A percentile compares a stretch with the other conserved stretches of the same genome.
Conservation (phyloP, 2,329 filamentous ascomycete species). For the Penicillium sclerotigenum region DNA sequence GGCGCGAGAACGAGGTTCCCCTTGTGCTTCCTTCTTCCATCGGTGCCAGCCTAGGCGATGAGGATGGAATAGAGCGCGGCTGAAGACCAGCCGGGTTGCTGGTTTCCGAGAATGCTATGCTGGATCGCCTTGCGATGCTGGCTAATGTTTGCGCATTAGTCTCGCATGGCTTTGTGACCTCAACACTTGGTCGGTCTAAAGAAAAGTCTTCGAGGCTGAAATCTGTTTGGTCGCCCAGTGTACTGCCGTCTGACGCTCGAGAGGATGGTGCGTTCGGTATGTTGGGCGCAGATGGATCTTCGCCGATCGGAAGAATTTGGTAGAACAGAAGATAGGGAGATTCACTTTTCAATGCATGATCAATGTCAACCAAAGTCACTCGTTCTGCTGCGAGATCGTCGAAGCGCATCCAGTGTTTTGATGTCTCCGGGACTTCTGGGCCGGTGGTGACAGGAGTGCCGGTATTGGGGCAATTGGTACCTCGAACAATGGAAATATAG, state of each 20-base stretch:
- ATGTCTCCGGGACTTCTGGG: slow-evolving; percentile 55
- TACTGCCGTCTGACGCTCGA: slow-evolving; percentile 24
- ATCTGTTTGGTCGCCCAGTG: slow-evolving; percentile 4
- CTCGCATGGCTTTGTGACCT: slow-evolving; percentile 34
- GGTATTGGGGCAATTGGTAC: slow-evolving; percentile 51
- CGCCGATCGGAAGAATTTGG: slow-evolving; percentile 83
- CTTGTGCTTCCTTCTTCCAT: slow-evolving; percentile 25
- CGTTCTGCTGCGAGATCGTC: slow-evolving; percentile 77
- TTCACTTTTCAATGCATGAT: slow-evolving; percentile 73
- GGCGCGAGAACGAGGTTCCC: slow-evolving; percentile 27
- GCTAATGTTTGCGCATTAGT: slow-evolving; percentile 15
- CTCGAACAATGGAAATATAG: slow-evolving; percentile 81
- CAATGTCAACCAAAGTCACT: slow-evolving; percentile 73
- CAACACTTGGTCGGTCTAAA: slow-evolving; percentile 38
- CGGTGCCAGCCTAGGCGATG: slow-evolving; percentile 25
- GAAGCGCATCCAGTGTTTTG: slow-evolving; percentile 83
- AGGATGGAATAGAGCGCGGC: slow-evolving; percentile 25
- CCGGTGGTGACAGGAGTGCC: slow-evolving; percentile 27
- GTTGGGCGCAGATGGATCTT: slow-evolving; percentile 49
- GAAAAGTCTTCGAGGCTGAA: slow-evolving; percentile 17
- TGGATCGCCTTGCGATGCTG: slow-evolving; percentile 23
- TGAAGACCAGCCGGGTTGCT: slow-evolving; percentile 13
- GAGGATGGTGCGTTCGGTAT: slow-evolving; percentile 35
- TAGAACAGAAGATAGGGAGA: slow-evolving; percentile 95
- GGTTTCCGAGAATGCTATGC: slow-evolving; percentile 30